Evolutionary conservation across 2,329 filamentous ascomycete genomes (phyloP), one percentile per base, ranked within the genome.

Genomic region (Cytospora paraplurivora): DNA sequence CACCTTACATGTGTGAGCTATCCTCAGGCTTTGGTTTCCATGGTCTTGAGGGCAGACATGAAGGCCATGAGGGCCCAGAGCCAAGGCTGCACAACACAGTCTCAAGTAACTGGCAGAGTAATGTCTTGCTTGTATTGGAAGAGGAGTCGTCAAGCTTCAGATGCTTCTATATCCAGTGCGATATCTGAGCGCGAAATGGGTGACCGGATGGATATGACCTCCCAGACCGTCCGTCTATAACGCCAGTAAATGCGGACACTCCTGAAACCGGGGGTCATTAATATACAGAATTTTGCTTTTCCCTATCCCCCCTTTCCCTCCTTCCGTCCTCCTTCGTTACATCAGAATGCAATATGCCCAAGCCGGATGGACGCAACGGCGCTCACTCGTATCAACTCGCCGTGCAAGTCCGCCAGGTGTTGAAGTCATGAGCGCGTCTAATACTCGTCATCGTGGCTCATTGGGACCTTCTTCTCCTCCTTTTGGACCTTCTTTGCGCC

Each of bases 401-500:
- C 15, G 37, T 38, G 12, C 38, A 2, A n/a, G 15, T 44, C 44
- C 44, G 10, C 44, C 1, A 10, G 7, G n/a, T 10, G 21, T 19
- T 12, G 44, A n/a, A 47, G n/a, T 21, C 44, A 3, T 19, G 44
- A 47, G 44, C 44, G 60, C 19, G 15, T n/a, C 51, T 11, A 34
- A 32, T 51, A 61, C 44, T 56, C 73, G 52, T 75, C 74, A 59
- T 79, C 73, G 61, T 78, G 62, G 64, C 76, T 73, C 35, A 78
- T 78, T 54, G 76, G 74, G 1, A 19, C 72, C 74, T 69, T 68
- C 67, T 74, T 76, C 59, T 78, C 78, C 69, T 79, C 75, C 44
- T 72, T 71, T 38, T 74, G 74, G 58, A 77, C 77, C 38, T 76
- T 74, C n/a, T 70, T 68, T 33, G 75, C 75, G 3, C 79, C 78